Evolutionary conservation across 2,329 filamentous ascomycete genomes (phyloP), one percentile per base, ranked within the genome.

Genomic region (Fusarium transvaalense): DNA sequence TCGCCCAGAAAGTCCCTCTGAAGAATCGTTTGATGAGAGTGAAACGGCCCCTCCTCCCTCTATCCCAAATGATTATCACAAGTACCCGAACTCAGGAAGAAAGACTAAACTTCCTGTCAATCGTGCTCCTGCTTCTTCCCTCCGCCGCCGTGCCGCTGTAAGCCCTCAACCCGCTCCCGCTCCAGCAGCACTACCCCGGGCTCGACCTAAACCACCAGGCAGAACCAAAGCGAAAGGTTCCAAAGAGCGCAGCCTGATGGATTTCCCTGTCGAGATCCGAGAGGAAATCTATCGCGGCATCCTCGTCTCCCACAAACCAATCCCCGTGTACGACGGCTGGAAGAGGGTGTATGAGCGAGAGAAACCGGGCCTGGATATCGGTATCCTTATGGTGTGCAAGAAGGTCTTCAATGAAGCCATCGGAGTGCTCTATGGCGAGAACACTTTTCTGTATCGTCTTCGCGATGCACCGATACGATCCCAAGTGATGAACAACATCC

Each of bases 371-470:
- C 76, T 85, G 1, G 61, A 78, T 10, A 74, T 78, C 3, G 63
- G 61, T 0, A 78, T 87, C 42, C 72, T 87, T 25, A 53, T 63
- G 5, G 76, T 74, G 3, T 82, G 79, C 73, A 69, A 64, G 5
- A 54, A 60, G 2, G 66, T 83, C 29, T 77, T 77, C 32, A 9
- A 46, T 0, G 82, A 85, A 70, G 81, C 79, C 3, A 64, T 77
- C 3, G 69, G 69, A 3, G 71, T 86, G 6, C 76, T 87, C 1
- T 87, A 84, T 58, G 81, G 82, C 4, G 76, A 80, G 29, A 87
- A 87, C 50, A 77, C 52, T 0, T 87, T 87, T 61, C 65, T 77
- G 3, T 86, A 87, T 62, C 74, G 78, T 10, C 72, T 86, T 14
- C 79, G 84, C 2, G 82, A 86, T 61, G 57, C 57, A 15, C 66